Conservation (phyloP, 306 rosid species). For the Oemleria cerasiformis region DNA sequence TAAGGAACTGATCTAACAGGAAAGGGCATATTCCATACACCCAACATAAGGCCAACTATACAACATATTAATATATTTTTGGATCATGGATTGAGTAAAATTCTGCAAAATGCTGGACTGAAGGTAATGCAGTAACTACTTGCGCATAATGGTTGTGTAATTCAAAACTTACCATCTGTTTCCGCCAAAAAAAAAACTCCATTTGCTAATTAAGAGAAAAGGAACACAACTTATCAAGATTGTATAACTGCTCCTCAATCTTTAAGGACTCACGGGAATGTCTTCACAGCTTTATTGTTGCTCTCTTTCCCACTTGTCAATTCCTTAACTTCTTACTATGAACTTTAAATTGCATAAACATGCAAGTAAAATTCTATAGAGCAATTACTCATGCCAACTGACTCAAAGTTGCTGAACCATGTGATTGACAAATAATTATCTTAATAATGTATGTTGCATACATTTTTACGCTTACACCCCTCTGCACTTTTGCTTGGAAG, state of each 20-base stretch:
- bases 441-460: too few species aligned
- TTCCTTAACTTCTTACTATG: too few species aligned
- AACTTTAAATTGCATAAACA: too few species aligned
- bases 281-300: too few species aligned
- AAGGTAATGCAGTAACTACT: not conserved
- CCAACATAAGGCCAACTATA: not conserved
- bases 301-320: too few species aligned
- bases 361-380: too few species aligned
- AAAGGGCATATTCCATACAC: not conserved
- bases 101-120: not conserved
- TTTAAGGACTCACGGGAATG: too few species aligned
- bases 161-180: not conserved
- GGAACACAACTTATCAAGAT: constrained; percentile 45
- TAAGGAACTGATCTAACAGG: not conserved
- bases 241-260: too few species aligned
- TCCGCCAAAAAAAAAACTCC: not conserved
- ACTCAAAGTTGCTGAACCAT: too few species aligned
- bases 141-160: not conserved
- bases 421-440: too few species aligned
- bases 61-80: not conserved
- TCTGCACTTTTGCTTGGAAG: not conserved
- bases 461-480: too few species aligned
- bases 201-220: not conserved
- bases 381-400: too few species aligned
- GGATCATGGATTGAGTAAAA: not conserved